Evolutionary conservation across 345 rosid genomes (phyloP), one percentile per base, ranked within the genome.

Genomic region (Populus tremula): DNA sequence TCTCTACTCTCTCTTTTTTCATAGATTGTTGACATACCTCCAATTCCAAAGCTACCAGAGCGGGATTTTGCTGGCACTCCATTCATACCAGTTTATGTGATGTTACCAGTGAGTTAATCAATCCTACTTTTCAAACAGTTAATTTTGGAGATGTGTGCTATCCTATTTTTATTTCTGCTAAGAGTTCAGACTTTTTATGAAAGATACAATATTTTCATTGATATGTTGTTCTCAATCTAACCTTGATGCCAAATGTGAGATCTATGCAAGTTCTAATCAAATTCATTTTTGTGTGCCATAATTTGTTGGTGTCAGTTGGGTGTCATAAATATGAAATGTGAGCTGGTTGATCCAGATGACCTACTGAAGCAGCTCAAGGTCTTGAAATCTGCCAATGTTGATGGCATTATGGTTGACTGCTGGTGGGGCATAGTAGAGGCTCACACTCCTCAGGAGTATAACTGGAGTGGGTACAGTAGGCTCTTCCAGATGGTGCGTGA

Each of bases 371-470:
- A 92, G 84, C 87, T 96, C 65, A 88, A 91, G 83, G 82, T 84
- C 59, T 87, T 96, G 87, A 92, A 92, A 80, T 88, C 99, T 75
- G 79, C 90, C 74, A 89, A 87, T 76, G 86, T 91, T 36, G 97
- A 96, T 84, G 98, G 99, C 41, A 88, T 94, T 66, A 88, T 87
- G 88, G 93, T 92, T 73, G 94, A 96, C 81, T 96, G 99, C 86
- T 96, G 99, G 99, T 94, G 99, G 99, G 99, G 99, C 76, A 91
- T 96, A 83, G 98, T 91, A 36, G 98, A 96, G 87, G 94, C 94
- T 72, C 93, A 90, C 83, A 84, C 87, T 62, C 98, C 99, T 4
- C 94, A 77, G 78, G 94, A 91, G 75, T 96, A 94, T 87, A 92
- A 89, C 76, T 96, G 99, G 99, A 96, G 76, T 80, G 99, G 98